These are phyloP conservation scores for Cercospora zeae-maydis DNA, from an alignment of 2,329 filamentous ascomycete species.

Conservation along the genomic window DNA sequence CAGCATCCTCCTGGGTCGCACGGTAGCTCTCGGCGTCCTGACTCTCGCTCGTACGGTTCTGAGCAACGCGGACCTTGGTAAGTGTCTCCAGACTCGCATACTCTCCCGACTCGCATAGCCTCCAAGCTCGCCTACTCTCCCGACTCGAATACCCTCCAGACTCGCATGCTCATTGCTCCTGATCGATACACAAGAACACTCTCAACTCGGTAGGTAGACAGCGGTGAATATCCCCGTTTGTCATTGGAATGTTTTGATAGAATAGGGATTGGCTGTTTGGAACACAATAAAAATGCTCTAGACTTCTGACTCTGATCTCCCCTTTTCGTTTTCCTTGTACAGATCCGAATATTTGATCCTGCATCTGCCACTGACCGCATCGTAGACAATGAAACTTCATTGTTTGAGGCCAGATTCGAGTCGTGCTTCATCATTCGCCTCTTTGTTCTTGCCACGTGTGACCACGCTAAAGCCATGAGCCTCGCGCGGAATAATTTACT, in stretches of 20 bases:
- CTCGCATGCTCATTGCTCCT: background rate
- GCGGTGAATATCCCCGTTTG: background rate
- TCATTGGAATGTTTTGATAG: background rate
- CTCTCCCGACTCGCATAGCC: background rate
- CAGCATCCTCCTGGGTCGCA: background rate
- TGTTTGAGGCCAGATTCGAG: background rate
- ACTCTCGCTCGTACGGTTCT: background rate
- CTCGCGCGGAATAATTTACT: background rate
- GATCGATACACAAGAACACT: background rate
- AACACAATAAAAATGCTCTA: background rate
- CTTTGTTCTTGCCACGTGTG: constrained; percentile 1
- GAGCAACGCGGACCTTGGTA: constrained; percentile 1
- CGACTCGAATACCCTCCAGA: background rate
- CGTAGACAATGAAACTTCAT: background rate
- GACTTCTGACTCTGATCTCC: background rate
- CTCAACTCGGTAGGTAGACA: background rate
- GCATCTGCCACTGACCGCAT: background rate
- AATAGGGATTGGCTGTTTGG: background rate
- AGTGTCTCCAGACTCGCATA: background rate
- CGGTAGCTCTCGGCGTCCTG: background rate
- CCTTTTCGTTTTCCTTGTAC: background rate
- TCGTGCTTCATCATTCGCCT: background rate
- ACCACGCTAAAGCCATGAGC: background rate
- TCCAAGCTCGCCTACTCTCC: too few species aligned
- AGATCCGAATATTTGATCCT: background rate